Base-by-base conservation (phyloP, 176 grass and related monocot genomes). In the Musa beccarii region DNA sequence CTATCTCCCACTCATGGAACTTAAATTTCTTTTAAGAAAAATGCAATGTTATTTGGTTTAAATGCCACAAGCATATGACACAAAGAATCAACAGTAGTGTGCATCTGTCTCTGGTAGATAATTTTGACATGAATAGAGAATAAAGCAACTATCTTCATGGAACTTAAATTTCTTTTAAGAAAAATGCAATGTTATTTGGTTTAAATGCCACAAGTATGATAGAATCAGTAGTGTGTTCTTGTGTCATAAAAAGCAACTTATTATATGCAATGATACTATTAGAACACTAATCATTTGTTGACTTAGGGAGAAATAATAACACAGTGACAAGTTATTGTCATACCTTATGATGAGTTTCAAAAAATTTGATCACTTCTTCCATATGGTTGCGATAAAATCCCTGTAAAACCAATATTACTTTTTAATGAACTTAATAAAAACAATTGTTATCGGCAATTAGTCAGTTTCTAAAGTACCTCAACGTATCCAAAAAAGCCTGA, bases 341-440 rank as follows among this genome's bases (percentile, higher is more conserved):
- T 88, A 99, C 95, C 91, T 92, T 99, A 79, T 99, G 95, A 77
- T 99, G 86, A 82, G 88, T 88, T 84, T 99, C 95, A 81, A 99
- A 99, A 79, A 94, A 99, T 69, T 86, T 99, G 63, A 99, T 99
- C 69, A 99, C 95, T 94, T 99, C 95, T 81, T 99, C 90, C 95
- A 99, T 99, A 76, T 99, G 95, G 73, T 99, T 99, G 56, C 95
- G 95, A 69, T 99, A 99, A 66, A 99, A 94, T 53, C 95, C 91
- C 95, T 94, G 78, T 28, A 89, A 78, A 80, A 51, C 5, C 49
- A 51, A 70, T 52, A 51, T 68, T 17, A 2, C 68, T n/a, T 51
- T 49, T 10, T 50, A 66, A 10, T 54, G 53, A 5, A 21, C 51
- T 43, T 19, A 24, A 64, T 26, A 76, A 59, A 79, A 24, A 15